Conservation (phyloP, 345 rosid genomes). For the Citrus reticulata region DNA sequence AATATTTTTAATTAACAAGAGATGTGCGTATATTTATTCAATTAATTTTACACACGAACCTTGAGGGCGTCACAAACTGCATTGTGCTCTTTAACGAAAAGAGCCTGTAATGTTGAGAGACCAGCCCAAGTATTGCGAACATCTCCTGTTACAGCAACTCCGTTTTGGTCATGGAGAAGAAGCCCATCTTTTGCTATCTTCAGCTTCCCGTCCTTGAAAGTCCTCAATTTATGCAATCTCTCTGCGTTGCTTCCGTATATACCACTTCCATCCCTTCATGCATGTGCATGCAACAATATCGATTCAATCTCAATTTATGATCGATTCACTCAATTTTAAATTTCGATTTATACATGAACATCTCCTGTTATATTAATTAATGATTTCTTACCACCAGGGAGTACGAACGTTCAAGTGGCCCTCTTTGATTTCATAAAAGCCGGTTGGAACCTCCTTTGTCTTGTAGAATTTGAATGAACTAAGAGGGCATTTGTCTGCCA, state of each 20-base stretch:
- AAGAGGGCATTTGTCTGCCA: slow-evolving; percentile 47
- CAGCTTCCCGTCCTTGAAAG: slow-evolving; percentile 49
- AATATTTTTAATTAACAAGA: no score
- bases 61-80: slow-evolving; percentile 52
- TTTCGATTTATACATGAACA: no score
- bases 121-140: slow-evolving; percentile 55
- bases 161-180: slow-evolving; percentile 37
- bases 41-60: slow-evolving; percentile 13
- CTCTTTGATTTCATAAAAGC: slow-evolving; percentile 35
- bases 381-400: slow-evolving; percentile 52
- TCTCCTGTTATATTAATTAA: not conserved
- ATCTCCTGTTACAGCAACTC: slow-evolving; percentile 44
- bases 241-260: slow-evolving; percentile 45
- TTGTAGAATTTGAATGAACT: slow-evolving; percentile 42
- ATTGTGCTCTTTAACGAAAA: slow-evolving; percentile 53
- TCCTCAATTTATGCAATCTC: slow-evolving; percentile 36
- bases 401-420: slow-evolving; percentile 46
- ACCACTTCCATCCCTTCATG: slow-evolving; percentile 54
- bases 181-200: slow-evolving; percentile 45
- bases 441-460: slow-evolving; percentile 51
- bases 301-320: no score
- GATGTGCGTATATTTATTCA: no score
- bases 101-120: slow-evolving; percentile 46
- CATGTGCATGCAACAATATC: no score
- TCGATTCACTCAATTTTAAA: not conserved